Evolutionary conservation across 306 rosid species (phyloP).

Genomic region (Chamaecrista fasciculata): DNA sequence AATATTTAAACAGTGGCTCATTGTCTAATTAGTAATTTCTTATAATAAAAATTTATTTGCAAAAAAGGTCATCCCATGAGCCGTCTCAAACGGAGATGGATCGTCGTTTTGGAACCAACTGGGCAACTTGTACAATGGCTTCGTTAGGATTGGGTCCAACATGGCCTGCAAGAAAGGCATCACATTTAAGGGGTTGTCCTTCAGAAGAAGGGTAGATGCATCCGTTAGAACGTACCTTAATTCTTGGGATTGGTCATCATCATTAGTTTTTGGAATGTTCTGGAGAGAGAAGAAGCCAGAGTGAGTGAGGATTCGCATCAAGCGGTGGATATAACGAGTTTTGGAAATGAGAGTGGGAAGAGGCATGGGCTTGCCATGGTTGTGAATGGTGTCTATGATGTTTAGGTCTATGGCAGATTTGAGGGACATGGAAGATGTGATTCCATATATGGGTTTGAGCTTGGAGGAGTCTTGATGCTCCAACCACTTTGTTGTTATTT

Average conservation of each 20-base stretch:
- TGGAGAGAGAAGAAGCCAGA: too few relatives aligned
- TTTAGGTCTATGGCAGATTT: conserved; percentile 21
- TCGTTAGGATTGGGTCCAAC: background rate
- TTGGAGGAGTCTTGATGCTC: conserved; percentile 18
- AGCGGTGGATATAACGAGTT: too few relatives aligned
- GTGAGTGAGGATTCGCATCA: too few relatives aligned
- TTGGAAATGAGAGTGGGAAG: too few relatives aligned
- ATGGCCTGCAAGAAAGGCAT: background rate
- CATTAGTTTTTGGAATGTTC: too few relatives aligned
- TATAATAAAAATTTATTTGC: too few relatives aligned
- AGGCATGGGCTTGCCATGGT: too few relatives aligned
- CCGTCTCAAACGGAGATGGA: conserved; percentile 22
- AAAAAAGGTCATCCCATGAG: too few relatives aligned
- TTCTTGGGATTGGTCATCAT: background rate
- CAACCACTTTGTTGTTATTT: background rate
- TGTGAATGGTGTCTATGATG: too few relatives aligned
- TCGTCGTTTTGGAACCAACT: conserved; percentile 31
- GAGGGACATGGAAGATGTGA: conserved; percentile 24
- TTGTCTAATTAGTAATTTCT: too few relatives aligned
- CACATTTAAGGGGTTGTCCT: background rate
- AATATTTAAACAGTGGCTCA: too few relatives aligned
- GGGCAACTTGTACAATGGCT: background rate
- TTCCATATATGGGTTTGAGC: conserved; percentile 35
- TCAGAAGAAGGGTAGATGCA: background rate
- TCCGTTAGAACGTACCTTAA: background rate